Percentiles rank a stretch among this genome's conserved stretches.
Evolutionary conservation across 257 asterid species (phyloP).

Genomic region (Lavandula angustifolia): DNA sequence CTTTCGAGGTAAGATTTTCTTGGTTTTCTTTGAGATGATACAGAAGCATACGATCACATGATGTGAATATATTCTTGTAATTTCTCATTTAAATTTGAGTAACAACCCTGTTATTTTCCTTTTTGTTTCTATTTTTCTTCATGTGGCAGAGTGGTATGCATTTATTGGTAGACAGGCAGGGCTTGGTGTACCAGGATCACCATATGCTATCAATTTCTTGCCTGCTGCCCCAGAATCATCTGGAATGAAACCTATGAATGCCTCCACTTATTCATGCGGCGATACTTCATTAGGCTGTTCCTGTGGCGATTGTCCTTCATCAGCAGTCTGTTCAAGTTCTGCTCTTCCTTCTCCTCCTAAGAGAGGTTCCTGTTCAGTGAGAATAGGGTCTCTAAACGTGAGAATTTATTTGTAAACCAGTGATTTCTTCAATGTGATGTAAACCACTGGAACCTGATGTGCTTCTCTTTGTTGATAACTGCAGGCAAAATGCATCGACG

Average conservation of each 20-base stretch:
- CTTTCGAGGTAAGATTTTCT: slow-evolving; percentile 59
- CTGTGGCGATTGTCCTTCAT: slow-evolving; percentile 95
- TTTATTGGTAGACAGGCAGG: slow-evolving; percentile 77
- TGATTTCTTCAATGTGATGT: neutral
- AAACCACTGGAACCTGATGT: slow-evolving; percentile 14
- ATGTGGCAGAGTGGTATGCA: slow-evolving; percentile 85
- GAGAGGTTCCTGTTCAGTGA: slow-evolving; percentile 77
- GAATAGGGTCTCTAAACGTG: slow-evolving; percentile 83
- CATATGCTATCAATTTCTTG: slow-evolving; percentile 75
- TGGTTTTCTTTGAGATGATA: neutral
- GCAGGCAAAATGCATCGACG: slow-evolving; percentile 96
- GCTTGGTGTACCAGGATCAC: slow-evolving; percentile 85
- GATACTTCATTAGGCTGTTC: slow-evolving; percentile 96
- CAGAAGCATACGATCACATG: slow-evolving; percentile 12
- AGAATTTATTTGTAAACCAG: slow-evolving; percentile 26
- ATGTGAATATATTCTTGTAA: slow-evolving; percentile 3
- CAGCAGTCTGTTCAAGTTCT: slow-evolving; percentile 71
- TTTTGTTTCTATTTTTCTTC: neutral
- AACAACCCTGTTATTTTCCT: neutral
- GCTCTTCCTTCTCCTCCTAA: slow-evolving; percentile 61
- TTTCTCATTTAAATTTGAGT: neutral
- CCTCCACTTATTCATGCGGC: slow-evolving; percentile 78
- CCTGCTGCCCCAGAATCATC: slow-evolving; percentile 67
- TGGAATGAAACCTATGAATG: slow-evolving; percentile 90
- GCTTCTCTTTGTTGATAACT: slow-evolving; percentile 30